Evolutionary conservation across 257 asterid species (phyloP), one percentile per base, ranked within the genome.

Genomic region (Solanum chaucha): DNA sequence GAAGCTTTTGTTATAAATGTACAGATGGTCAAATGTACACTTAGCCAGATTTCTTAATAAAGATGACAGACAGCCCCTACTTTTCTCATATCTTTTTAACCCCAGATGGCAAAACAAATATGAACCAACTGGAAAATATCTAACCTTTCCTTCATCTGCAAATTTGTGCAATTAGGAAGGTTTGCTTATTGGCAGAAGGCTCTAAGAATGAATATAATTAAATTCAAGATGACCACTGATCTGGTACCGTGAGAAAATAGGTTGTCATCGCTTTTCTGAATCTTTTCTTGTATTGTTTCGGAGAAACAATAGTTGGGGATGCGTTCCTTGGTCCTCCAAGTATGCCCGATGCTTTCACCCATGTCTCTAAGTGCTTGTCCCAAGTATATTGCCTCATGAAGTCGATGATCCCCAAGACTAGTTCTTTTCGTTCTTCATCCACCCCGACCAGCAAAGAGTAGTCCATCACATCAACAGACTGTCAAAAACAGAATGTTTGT

Each of bases 301-400:
- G 99, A n/a, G 98, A 97, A 82, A 97, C 83, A 24, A 97, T 93
- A 0, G 99, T 96, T 24, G 99, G 99, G n/a, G 99, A 92, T 81
- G 94, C 96, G 84, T 95, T 95, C 87, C 88, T 97, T 4, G 96
- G 98, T 15, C 99, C 98, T 64, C 99, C 99, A 13, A 96, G 95
- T 48, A 96, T 95, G 15, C 99, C 99, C 13, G 98, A 92, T 0
- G 98, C 95, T 89, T 96, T 95, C 22, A 95, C 98, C 98, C 99
- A 96, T 36, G 98, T 95, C 96, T 97, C 99, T 92, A 96, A 85
- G 59, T 95, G 99, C 93, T 97, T 97, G 94, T 97, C 99, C 99
- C 99, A 97, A 15, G 99, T 97, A 73, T 96, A 97, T 36, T 96
- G 99, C 83, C 99, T 96, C 97, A 97, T 96, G 95, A 90, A 97